Base-by-base conservation (phyloP, 169 alveolate genomes). In the Plasmodium cynomolgi region DNA sequence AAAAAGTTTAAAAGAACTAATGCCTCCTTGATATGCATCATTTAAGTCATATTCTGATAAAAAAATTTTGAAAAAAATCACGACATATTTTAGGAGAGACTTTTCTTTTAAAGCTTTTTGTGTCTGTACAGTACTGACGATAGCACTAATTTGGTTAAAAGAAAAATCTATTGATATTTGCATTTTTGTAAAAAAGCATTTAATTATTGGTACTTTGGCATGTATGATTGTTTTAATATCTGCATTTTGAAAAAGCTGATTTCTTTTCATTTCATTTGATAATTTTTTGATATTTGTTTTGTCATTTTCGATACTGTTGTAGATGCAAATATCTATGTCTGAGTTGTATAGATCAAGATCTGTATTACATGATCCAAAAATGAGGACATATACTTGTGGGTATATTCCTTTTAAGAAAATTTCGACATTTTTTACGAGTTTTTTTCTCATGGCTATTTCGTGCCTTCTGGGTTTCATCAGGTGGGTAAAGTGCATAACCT, bases 351-450 rank as follows among this genome's bases (percentile, higher is more conserved):
- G 56, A 71, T 86, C 93, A 2, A 86, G 39, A 3, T 86, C 86
- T 20, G 84, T 86, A 50, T 86, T 86, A 23, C 93, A 86, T 8
- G 93, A 86, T 2, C 93, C 93, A 44, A 75, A 86, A 11, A 77
- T 56, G 0, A 86, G 20, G 11, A 86, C 2, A 23, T 29, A 79
- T 34, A 54, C 77, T 50, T 74, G n/a, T 6, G 88, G 68, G 68
- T 33, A 86, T 23, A 37, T n/a, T n/a, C 9, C 34, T 34, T 15
- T 79, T 17, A 74, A 0, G 62, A 86, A 74, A 8, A 17, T 7
- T 50, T 86, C 33, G 5, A 86, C 39, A 1, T 75, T 26, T 11
- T 50, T 50, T 54, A 86, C 31, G 29, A 86, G 58, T 4, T 23
- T 74, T 77, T 79, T 50, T 41, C 93, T 86, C 81, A 68, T 86